Base-by-base conservation (phyloP, 179 eudicot genomes). In the Corrigiola litoralis region DNA sequence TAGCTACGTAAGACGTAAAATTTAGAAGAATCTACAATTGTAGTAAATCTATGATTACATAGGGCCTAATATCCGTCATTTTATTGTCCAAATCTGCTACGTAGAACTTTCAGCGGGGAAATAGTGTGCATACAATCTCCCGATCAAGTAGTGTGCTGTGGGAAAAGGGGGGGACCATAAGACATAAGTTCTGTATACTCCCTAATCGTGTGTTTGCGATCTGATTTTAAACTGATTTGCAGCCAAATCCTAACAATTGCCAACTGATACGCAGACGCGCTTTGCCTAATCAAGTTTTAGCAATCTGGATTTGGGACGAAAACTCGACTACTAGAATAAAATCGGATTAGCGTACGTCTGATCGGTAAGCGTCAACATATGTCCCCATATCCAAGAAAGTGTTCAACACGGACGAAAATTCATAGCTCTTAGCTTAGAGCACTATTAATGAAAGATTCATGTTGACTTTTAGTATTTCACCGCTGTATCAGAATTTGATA, bases 121-220 rank as follows among this genome's bases (percentile, higher is more conserved):
- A n/a, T n/a, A n/a, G n/a, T n/a, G n/a, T n/a, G n/a, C 33, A 58
- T 18, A 36, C 2, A 2, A 20, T 21, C n/a, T 59, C 25, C 8
- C 8, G 6, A 10, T 12, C 12, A 50, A 24, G 27, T 8, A 50
- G 27, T 23, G 27, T 8, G 0, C 4, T 48, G 14, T 23, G 29
- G 28, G 32, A 23, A 11, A 23, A 12, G n/a, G 27, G 12, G 53
- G 65, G 65, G 65, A 60, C 65, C 65, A 60, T 41, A 60, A 60
- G 23, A 25, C 23, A 37, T 7, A 37, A 37, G 2, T n/a, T n/a
- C n/a, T n/a, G n/a, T n/a, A n/a, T n/a, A n/a, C n/a, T n/a, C n/a
- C n/a, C n/a, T n/a, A n/a, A n/a, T 46, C 17, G 23, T 6, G 50
- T 46, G 50, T 46, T 14, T 46, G 9, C 24, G 8, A 46, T 7